phyloP scores from a whole-genome alignment of 2,329 filamentous ascomycete species.

The Paramyrothecium sp. region DNA sequence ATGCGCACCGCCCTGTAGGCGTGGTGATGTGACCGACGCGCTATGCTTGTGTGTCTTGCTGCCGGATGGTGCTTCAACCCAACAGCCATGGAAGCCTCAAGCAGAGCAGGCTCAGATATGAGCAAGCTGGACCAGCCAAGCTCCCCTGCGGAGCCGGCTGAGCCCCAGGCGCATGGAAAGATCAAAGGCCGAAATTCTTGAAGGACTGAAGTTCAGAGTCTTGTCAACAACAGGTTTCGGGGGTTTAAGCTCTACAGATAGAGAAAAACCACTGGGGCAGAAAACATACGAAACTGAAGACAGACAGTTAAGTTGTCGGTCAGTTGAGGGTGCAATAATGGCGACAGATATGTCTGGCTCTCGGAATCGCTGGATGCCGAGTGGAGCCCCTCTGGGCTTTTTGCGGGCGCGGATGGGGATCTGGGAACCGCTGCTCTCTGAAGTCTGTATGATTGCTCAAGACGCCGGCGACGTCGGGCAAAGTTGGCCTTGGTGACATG shows the following conservation, averaged over 20 bases:
- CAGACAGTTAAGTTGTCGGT: no score
- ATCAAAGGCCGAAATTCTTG: slow-evolving; percentile 11
- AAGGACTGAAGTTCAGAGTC: slow-evolving; percentile 6
- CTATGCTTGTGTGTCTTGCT: background rate
- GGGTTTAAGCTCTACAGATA: no score
- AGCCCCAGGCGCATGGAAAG: slow-evolving; percentile 7
- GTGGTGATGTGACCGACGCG: background rate
- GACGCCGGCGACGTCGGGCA: slow-evolving; percentile 9
- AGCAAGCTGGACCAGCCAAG: slow-evolving; percentile 12
- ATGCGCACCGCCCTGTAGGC: slow-evolving; percentile 12
- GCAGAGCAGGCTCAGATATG: slow-evolving; percentile 18
- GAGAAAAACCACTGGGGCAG: background rate
- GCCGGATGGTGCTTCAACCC: slow-evolving; percentile 6
- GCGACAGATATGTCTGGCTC: no score
- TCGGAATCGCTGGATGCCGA: no score
- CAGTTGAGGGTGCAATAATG: no score
- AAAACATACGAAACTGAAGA: background rate
- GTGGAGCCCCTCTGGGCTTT: no score
- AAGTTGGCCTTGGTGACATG: slow-evolving; percentile 18
- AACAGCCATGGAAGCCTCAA: slow-evolving; percentile 19
- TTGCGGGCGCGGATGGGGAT: no score
- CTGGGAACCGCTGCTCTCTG: no score
- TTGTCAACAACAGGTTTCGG: background rate
- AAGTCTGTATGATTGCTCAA: slow-evolving; percentile 2
- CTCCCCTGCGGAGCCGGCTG: slow-evolving; percentile 7